Evolutionary conservation across 805 yeast species (phyloP).

Genomic region (Starmerella sp.): DNA sequence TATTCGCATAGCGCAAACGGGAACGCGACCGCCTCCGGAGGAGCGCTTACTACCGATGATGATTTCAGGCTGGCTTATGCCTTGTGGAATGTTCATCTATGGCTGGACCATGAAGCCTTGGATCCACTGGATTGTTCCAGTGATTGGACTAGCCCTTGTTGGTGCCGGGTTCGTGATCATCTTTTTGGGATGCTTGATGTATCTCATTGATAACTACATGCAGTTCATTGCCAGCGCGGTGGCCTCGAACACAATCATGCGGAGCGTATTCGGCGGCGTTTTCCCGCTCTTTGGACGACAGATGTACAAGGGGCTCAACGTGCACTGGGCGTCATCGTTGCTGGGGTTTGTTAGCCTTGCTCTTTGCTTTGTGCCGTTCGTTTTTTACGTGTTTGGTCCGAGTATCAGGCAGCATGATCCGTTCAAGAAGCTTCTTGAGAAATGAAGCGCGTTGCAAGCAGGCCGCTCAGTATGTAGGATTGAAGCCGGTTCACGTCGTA

Average conservation of each 20-base stretch:
- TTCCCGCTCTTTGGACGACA: slow-evolving; percentile 56
- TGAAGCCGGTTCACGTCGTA: too few relatives aligned
- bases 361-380: slow-evolving; percentile 40
- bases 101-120: slow-evolving; percentile 47
- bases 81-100: slow-evolving; percentile 46
- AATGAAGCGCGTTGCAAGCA: too few relatives aligned
- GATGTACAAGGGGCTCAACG: slow-evolving; percentile 40
- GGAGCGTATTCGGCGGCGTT: slow-evolving; percentile 48
- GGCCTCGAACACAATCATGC: slow-evolving; percentile 45
- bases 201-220: slow-evolving; percentile 51
- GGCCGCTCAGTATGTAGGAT: too few relatives aligned
- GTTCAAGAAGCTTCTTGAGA: slow-evolving; percentile 10
- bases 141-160: slow-evolving; percentile 42
- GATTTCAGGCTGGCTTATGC: slow-evolving; percentile 37
- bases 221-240: slow-evolving; percentile 51
- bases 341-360: slow-evolving; percentile 37
- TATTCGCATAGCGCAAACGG: slow-evolving; percentile 21
- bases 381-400: slow-evolving; percentile 42
- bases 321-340: slow-evolving; percentile 47
- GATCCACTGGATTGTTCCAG: slow-evolving; percentile 45
- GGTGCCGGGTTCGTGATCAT: slow-evolving; percentile 45
- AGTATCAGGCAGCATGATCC: slow-evolving; percentile 20
- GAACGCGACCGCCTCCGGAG: slow-evolving; percentile 45
- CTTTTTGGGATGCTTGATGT: slow-evolving; percentile 52
- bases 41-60: slow-evolving; percentile 47